A percentile compares a stretch with the other conserved stretches of the same genome.
Conservation (phyloP, 179 eudicot species). For the Vitellaria paradoxa region DNA sequence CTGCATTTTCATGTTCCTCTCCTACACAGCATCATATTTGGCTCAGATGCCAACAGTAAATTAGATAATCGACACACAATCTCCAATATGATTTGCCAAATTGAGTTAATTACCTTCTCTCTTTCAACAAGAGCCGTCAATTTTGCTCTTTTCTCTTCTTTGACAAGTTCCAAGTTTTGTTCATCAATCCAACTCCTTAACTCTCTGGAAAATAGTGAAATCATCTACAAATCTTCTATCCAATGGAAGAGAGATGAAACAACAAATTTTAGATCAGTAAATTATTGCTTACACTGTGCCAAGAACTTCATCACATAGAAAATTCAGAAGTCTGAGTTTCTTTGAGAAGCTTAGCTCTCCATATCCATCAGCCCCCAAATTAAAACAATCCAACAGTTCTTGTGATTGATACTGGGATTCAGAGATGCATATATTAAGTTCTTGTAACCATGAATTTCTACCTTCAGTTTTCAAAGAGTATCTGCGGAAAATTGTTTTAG, state of each 20-base stretch:
- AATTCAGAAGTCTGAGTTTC: constrained; percentile 30
- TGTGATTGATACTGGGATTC: constrained; percentile 16
- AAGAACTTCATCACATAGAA: constrained; percentile 39
- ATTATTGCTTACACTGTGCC: constrained; percentile 24
- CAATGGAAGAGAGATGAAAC: background rate
- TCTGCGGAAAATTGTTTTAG: constrained; percentile 15
- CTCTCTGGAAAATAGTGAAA: constrained; percentile 16
- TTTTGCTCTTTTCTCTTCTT: constrained; percentile 21
- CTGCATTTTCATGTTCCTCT: constrained; percentile 19
- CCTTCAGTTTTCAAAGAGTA: constrained; percentile 2
- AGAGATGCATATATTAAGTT: constrained; percentile 17
- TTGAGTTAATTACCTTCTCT: constrained; percentile 16
- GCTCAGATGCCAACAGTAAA: background rate
- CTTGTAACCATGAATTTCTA: constrained; percentile 27
- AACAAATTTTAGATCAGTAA: constrained; percentile 4
- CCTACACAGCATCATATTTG: constrained; percentile 15
- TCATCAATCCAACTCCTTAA: constrained; percentile 29
- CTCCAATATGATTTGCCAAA: background rate
- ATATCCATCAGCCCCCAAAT: constrained; percentile 15
- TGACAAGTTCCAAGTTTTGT: constrained; percentile 10
- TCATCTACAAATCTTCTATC: background rate
- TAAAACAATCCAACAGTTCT: constrained; percentile 19
- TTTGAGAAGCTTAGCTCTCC: constrained; percentile 20
- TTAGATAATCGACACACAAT: background rate
- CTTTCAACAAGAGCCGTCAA: constrained; percentile 11